Evolutionary conservation across 768 basidiomycete species (phyloP).

Genomic region (Cubamyces sp.): DNA sequence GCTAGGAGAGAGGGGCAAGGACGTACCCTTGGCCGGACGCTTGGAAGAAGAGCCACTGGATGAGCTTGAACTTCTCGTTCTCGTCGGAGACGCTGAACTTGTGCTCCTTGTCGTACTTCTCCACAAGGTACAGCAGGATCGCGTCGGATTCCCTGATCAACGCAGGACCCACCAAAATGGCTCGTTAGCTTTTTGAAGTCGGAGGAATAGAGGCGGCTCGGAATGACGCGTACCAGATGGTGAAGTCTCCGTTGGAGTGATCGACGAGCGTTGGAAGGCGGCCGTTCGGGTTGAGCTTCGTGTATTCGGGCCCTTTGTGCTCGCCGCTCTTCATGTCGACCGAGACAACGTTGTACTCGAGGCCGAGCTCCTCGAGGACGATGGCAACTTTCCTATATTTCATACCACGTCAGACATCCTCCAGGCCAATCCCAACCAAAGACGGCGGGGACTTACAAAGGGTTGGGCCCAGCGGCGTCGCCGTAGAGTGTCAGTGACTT

Average conservation of each 20-base stretch:
- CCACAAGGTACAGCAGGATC: slow-evolving; percentile 46
- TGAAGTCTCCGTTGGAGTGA: slow-evolving; percentile 36
- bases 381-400: background rate
- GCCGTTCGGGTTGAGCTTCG: slow-evolving; percentile 39
- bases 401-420: too few relatives aligned
- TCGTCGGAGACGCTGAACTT: slow-evolving; percentile 30
- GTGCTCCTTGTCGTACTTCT: slow-evolving; percentile 47
- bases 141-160: slow-evolving; percentile 40
- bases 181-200: background rate
- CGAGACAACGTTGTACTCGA: slow-evolving; percentile 31
- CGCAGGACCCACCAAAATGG: background rate
- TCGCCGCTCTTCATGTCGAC: slow-evolving; percentile 30
- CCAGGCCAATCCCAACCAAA: too few relatives aligned
- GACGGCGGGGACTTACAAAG: background rate
- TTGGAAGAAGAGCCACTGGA: slow-evolving; percentile 50
- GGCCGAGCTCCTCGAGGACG: slow-evolving; percentile 15
- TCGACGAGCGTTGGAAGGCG: slow-evolving; percentile 42
- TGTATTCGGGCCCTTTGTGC: slow-evolving; percentile 31
- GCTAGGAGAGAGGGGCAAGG: background rate
- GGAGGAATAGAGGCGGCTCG: too few relatives aligned
- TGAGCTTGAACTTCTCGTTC: slow-evolving; percentile 24
- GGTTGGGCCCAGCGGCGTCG: slow-evolving; percentile 26
- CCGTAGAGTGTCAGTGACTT: slow-evolving; percentile 32
- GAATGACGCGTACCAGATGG: slow-evolving; percentile 30
- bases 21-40: slow-evolving; percentile 33